Evolutionary conservation across 495 filamentous ascomycete species (phyloP), one percentile per base, ranked within the genome.

Genomic region (Tuber melanosporum): DNA sequence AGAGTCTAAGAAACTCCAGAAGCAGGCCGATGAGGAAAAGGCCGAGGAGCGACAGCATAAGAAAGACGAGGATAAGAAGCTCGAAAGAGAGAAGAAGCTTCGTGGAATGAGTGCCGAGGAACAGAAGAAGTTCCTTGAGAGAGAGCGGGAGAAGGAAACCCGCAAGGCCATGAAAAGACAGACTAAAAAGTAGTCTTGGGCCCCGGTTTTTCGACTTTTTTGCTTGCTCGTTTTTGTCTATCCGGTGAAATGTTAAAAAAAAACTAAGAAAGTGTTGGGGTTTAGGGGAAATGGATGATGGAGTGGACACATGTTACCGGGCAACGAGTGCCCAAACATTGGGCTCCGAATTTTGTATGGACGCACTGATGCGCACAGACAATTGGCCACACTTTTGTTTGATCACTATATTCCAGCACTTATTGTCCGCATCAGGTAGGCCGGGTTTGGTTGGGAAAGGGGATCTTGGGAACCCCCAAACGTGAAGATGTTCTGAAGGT

Each of bases 61-160:
- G 81, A 88, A 89, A 26, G 95, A 98, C 84, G 93, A 92, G 88
- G 85, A 89, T 81, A 96, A 94, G 88, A 98, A 96, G 87, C 90
- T 94, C 81, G 94, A 97, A 88, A 88, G 95, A n/a, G 95, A 99
- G 82, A 87, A 89, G 72, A 87, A 91, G 85, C 86, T 99, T 73
- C 92, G 91, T 82, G 88, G 89, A 14, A 89, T 99, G 87, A 93
- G 89, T 78, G 94, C 95, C 32, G 94, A 97, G 80, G 94, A 95
- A 82, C 95, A 98, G 89, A 92, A 93, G 86, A 97, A 95, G 87
- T 98, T 91, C 84, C 87, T 99, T 73, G 96, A 98, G 76, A 92
- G 91, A 84, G 95, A 99, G 88, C 88, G 88, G 79, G 92, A 95
- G 84, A 93, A 92, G 88, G 93, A 92, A 83, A 84, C 90, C 81